Evolutionary conservation across 805 yeast genomes (phyloP).

Genomic region (Wickerhamomyces subpelliculosus): DNA sequence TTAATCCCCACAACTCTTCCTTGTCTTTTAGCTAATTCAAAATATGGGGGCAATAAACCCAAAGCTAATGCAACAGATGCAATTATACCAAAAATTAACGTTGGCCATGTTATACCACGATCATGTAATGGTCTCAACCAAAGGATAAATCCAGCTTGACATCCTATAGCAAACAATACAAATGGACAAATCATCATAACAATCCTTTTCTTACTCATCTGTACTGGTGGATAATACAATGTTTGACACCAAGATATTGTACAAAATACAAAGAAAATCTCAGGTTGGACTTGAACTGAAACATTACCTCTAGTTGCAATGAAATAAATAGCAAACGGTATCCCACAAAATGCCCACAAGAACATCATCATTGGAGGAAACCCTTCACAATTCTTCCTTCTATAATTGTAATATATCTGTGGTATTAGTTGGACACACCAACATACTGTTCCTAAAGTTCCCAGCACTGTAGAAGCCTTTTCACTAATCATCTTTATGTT

Average conservation of each 20-base stretch:
- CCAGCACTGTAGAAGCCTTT: slow-evolving; percentile 64
- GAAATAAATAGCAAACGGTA: slow-evolving; percentile 83
- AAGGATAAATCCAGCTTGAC: slow-evolving; percentile 63
- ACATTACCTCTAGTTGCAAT: slow-evolving; percentile 63
- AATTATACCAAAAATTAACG: slow-evolving; percentile 68
- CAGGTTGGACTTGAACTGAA: slow-evolving; percentile 84
- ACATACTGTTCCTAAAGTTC: slow-evolving; percentile 81
- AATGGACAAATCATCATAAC: slow-evolving; percentile 29
- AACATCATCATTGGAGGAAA: slow-evolving; percentile 85
- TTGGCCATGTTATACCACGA: slow-evolving; percentile 64
- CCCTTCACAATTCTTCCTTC: slow-evolving; percentile 75
- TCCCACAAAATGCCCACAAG: slow-evolving; percentile 71
- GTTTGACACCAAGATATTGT: slow-evolving; percentile 61
- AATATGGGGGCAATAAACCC: slow-evolving; percentile 87
- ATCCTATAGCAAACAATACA: slow-evolving; percentile 41
- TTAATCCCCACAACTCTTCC: slow-evolving; percentile 91
- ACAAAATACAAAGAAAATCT: slow-evolving; percentile 70
- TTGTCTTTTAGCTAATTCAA: slow-evolving; percentile 68
- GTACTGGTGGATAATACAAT: slow-evolving; percentile 71
- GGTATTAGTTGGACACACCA: slow-evolving; percentile 94
- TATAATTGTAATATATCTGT: slow-evolving; percentile 70
- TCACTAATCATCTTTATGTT: slow-evolving; percentile 22
- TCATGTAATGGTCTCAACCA: slow-evolving; percentile 56
- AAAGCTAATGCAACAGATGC: slow-evolving; percentile 71
- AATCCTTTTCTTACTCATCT: slow-evolving; percentile 31